Evolutionary conservation across 306 rosid species (phyloP).

Genomic region (Cucurbita maxima): DNA sequence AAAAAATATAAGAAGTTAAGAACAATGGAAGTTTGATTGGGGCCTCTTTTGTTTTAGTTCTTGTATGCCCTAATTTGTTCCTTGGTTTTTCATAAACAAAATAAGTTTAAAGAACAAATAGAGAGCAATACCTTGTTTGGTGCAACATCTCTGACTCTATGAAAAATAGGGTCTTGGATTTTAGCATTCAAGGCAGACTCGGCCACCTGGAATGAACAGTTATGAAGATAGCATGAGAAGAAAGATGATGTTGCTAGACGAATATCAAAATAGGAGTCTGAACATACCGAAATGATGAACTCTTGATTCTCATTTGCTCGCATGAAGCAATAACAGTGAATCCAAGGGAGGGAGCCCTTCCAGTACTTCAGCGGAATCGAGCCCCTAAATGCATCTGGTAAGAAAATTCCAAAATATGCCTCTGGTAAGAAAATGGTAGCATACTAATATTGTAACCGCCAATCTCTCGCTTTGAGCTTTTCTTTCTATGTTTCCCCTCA

Average conservation of each 20-base stretch:
- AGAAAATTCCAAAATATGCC: slow-evolving; percentile 34
- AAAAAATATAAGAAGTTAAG: not conserved
- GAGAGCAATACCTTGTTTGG: slow-evolving; percentile 64
- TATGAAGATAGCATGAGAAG: not conserved
- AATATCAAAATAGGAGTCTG: not conserved
- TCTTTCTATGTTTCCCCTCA: no score
- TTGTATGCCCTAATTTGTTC: no score
- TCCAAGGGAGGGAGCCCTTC: slow-evolving; percentile 70
- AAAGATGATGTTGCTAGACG: not conserved
- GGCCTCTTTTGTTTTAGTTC: no score
- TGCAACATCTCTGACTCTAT: slow-evolving; percentile 86
- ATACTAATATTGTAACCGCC: not conserved
- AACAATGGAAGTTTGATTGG: not conserved
- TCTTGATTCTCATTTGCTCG: slow-evolving; percentile 66
- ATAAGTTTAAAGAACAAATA: not conserved
- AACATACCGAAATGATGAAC: slow-evolving; percentile 53
- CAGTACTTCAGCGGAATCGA: slow-evolving; percentile 46
- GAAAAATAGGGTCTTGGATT: slow-evolving; percentile 50
- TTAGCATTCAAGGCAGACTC: slow-evolving; percentile 58
- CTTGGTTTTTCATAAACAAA: not conserved
- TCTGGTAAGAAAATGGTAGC: slow-evolving; percentile 33
- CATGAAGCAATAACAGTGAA: slow-evolving; percentile 93
- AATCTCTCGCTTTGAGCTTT: no score
- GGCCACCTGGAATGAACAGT: slow-evolving; percentile 41
- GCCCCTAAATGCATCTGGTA: slow-evolving; percentile 63